phyloP scores from a whole-genome alignment of 495 filamentous ascomycete species.

The Cladorrhinum samala region DNA sequence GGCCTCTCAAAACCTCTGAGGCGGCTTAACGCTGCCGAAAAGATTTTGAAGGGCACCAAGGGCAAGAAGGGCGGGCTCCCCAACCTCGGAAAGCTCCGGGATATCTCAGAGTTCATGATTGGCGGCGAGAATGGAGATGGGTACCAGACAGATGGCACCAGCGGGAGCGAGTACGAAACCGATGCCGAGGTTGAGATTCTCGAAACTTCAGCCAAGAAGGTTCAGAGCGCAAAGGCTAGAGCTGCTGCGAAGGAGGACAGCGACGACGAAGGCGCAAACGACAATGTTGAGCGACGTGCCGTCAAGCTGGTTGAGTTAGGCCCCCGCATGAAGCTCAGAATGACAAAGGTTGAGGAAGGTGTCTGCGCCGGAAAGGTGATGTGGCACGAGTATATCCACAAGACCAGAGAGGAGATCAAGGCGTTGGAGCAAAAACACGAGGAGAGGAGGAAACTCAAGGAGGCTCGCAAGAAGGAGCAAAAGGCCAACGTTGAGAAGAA shows the following conservation, averaged over 20 bases:
- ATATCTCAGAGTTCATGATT: slow-evolving; percentile 93
- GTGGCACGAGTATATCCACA: slow-evolving; percentile 94
- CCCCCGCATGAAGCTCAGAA: slow-evolving; percentile 77
- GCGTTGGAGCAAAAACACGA: slow-evolving; percentile 78
- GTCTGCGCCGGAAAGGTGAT: slow-evolving; percentile 85
- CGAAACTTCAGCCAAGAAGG: slow-evolving; percentile 61
- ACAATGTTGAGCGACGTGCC: slow-evolving; percentile 67
- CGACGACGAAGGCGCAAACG: slow-evolving; percentile 24
- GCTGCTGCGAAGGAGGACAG: slow-evolving; percentile 27
- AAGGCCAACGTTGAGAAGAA: slow-evolving; percentile 85
- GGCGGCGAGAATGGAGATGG: slow-evolving; percentile 68
- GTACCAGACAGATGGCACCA: slow-evolving; percentile 76
- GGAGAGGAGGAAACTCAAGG: slow-evolving; percentile 69
- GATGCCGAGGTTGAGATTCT: slow-evolving; percentile 94
- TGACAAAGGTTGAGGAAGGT: slow-evolving; percentile 96
- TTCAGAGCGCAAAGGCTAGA: slow-evolving; percentile 57
- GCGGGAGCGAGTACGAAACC: slow-evolving; percentile 85
- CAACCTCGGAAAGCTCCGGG: slow-evolving; percentile 82
- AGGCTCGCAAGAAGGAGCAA: slow-evolving; percentile 70
- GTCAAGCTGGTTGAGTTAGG: slow-evolving; percentile 91
- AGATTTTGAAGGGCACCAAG: slow-evolving; percentile 50
- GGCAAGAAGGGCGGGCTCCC: slow-evolving; percentile 67
- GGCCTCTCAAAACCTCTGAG: slow-evolving; percentile 77
- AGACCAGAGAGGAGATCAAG: slow-evolving; percentile 69
- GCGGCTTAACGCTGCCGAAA: slow-evolving; percentile 83